Percentiles rank a stretch among this genome's conserved stretches.
Evolutionary conservation across 805 yeast genomes (phyloP).

Genomic region (Ogataea parapolymorpha): DNA sequence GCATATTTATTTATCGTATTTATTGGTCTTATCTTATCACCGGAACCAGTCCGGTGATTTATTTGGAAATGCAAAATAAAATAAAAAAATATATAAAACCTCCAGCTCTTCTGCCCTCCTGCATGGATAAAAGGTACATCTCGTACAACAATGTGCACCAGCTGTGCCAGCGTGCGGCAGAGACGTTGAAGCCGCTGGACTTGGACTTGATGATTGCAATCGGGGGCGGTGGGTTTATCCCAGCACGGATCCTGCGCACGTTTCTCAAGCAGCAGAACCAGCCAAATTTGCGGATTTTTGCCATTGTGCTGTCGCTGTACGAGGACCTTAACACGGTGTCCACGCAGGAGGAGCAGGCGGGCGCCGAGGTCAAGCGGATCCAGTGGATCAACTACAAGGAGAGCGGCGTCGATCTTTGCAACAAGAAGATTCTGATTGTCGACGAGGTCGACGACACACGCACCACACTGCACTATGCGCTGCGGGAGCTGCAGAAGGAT

Average conservation of each 20-base stretch:
- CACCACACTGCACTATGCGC: conserved; percentile 78
- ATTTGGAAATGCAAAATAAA: neutral
- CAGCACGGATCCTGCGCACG: conserved; percentile 93
- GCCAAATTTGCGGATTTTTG: conserved; percentile 90
- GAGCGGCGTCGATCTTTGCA: conserved; percentile 57
- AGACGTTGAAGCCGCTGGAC: conserved; percentile 62
- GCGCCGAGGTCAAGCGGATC: conserved; percentile 68
- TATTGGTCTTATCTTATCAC: conserved; percentile 11
- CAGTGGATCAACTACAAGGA: conserved; percentile 81
- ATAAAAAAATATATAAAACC: too few species aligned
- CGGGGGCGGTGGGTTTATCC: conserved; percentile 89
- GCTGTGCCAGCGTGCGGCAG: conserved; percentile 44
- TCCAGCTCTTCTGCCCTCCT: too few species aligned
- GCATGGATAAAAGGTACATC: conserved; percentile 55
- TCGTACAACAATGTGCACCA: conserved; percentile 81
- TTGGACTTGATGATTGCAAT: conserved; percentile 93
- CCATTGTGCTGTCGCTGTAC: conserved; percentile 87
- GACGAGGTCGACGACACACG: conserved; percentile 88
- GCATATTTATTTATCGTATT: conserved; percentile 4
- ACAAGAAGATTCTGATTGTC: conserved; percentile 68
- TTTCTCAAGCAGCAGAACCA: conserved; percentile 84
- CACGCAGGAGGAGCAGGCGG: conserved; percentile 52
- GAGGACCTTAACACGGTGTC: conserved; percentile 72
- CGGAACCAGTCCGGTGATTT: conserved; percentile 8
- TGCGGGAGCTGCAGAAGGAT: conserved; percentile 70